These are phyloP conservation scores for Orbilia quercus DNA, from an alignment of 2,329 filamentous ascomycete species.

Conservation along the genomic window DNA sequence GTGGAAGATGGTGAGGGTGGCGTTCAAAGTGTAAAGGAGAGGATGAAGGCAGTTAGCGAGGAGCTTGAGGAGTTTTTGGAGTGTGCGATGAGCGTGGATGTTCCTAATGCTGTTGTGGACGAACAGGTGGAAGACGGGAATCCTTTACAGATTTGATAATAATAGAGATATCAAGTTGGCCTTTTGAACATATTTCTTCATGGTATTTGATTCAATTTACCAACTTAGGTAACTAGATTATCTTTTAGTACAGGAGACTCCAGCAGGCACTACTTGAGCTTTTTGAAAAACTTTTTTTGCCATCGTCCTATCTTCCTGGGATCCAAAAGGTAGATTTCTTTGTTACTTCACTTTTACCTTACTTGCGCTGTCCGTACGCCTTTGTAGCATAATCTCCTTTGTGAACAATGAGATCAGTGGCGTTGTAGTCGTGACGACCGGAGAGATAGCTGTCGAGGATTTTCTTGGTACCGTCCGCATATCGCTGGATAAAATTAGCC, in stretches of 20 bases:
- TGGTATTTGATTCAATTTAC: conserved; percentile 61
- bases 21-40: conserved; percentile 88
- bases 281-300: no score
- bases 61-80: conserved; percentile 97
- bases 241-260: not conserved
- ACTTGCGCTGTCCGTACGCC: conserved; percentile 78
- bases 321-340: no score
- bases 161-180: not conserved
- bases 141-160: conserved; percentile 6
- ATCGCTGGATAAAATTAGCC: conserved; percentile 67
- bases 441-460: conserved; percentile 93
- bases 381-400: conserved; percentile 93
- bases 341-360: not conserved
- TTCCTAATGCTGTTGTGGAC: conserved; percentile 62
- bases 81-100: conserved; percentile 85
- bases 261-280: no score
- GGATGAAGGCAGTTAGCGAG: conserved; percentile 94
- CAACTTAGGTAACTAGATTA: not conserved
- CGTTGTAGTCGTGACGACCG: conserved; percentile 86
- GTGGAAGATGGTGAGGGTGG: conserved; percentile 64
- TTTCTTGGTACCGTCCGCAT: conserved; percentile 85
- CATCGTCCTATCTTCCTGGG: no score
- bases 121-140: conserved; percentile 40
- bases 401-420: conserved; percentile 90
- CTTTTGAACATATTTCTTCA: conserved; percentile 64